A percentile compares a stretch with the other conserved stretches of the same genome.
These are phyloP conservation scores for Boletus albobrunnescens DNA, from an alignment of 1,284 basidiomycete species.

Conservation along the genomic window DNA sequence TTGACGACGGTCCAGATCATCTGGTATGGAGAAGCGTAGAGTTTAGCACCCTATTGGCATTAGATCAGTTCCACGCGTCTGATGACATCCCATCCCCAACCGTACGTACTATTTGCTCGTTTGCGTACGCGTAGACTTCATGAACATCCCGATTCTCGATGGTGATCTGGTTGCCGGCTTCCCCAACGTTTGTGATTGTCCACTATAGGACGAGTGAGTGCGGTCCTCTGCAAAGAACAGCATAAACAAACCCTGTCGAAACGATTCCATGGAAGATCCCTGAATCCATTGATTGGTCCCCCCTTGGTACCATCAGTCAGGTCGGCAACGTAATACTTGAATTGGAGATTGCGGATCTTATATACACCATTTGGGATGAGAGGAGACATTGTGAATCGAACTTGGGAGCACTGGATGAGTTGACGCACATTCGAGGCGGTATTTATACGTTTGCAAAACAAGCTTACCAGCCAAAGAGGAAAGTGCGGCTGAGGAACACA, in stretches of 20 bases:
- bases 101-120: not conserved
- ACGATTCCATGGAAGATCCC: accelerated
- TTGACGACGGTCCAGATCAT: not conserved
- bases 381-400: not conserved
- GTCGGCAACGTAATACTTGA: not conserved
- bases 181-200: not conserved
- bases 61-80: not conserved
- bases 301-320: accelerated
- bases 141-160: not conserved
- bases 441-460: not conserved
- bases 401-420: not conserved
- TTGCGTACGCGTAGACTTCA: not conserved
- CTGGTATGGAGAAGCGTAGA: not conserved
- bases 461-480: not conserved
- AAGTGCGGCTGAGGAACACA: not conserved
- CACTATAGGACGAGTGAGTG: not conserved
- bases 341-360: not conserved
- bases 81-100: not conserved
- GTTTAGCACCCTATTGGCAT: not conserved
- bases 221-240: not conserved
- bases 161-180: not conserved
- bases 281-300: not conserved
- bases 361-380: not conserved
- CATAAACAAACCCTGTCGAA: not conserved
- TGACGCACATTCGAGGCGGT: not conserved